Base-by-base conservation (phyloP, 768 basidiomycete genomes). In the Mycena kentingensis region DNA sequence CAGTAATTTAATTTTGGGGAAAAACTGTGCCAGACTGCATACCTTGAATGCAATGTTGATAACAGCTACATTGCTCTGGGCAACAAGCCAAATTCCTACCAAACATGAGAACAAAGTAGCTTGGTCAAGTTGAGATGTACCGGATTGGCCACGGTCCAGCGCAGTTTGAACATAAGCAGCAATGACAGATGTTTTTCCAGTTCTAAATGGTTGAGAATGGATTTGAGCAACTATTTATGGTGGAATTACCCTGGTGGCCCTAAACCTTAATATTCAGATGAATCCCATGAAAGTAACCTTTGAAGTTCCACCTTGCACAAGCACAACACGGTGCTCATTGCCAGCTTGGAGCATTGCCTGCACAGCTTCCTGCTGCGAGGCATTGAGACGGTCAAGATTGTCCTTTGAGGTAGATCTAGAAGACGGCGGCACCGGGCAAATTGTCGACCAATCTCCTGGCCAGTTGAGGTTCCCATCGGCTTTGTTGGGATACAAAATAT, bases 51-150 rank as follows among this genome's bases (percentile, higher is more conserved):
- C 90, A 70, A 93, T 92, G 59, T 93, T 93, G 67, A 90, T 92
- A 21, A 93, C 91, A 41, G 89, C 91, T 41, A 93, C 82, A 73
- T 93, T 93, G 16, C 87, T 88, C 62, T 93, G 87, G 27, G 91
- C 88, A 63, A 90, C 73, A 5, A 93, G 79, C 87, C 89, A 93
- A 12, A 91, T 82, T 0, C 87, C 83, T 55, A 64, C 58, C 39
- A 16, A 48, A 43, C n/a, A n/a, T 41, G 25, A 8, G 38, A 11
- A n/a, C n/a, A 32, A 5, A 18, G n/a, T 34, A 42, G n/a, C n/a
- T 46, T 8, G 19, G 29, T 44, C n/a, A 32, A n/a, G n/a, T n/a
- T n/a, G n/a, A n/a, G n/a, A n/a, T n/a, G n/a, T 25, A 51, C 58
- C 58, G 18, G 41, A 22, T 18, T 67, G 62, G 0, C 72, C 72